phyloP scores from a whole-genome alignment of 345 rosid genomes.

The Populus tremula region DNA sequence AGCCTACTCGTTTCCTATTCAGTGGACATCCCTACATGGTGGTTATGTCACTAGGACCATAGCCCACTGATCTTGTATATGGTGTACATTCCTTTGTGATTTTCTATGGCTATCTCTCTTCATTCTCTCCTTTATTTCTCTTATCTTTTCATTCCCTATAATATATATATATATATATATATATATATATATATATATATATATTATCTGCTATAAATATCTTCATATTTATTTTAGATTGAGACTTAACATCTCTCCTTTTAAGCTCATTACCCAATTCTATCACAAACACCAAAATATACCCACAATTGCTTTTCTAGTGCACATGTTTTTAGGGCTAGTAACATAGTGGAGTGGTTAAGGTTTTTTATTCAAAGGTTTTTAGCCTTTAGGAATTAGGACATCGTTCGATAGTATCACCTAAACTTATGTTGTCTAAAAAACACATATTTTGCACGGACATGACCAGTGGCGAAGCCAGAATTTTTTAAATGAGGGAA shows the following conservation, averaged over 20 bases:
- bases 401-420: neutral
- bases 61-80: conserved; percentile 19
- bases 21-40: conserved; percentile 15
- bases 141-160: neutral
- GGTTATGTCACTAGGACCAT: conserved; percentile 15
- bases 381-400: neutral
- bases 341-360: neutral
- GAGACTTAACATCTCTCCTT: neutral
- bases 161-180: too few species aligned
- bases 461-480: too few species aligned
- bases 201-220: neutral
- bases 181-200: too few species aligned
- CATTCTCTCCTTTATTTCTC: neutral
- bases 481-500: too few species aligned
- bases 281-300: neutral
- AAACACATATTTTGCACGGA: neutral
- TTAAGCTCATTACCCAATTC: neutral
- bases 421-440: neutral
- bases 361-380: neutral
- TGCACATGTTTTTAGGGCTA: neutral
- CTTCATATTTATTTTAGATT: conserved; percentile 1
- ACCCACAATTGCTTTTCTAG: neutral
- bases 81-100: conserved; percentile 22
- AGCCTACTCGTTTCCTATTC: conserved; percentile 25
- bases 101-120: neutral